phyloP scores from a whole-genome alignment of 768 basidiomycete genomes.

The Phaffia tasmanica region DNA sequence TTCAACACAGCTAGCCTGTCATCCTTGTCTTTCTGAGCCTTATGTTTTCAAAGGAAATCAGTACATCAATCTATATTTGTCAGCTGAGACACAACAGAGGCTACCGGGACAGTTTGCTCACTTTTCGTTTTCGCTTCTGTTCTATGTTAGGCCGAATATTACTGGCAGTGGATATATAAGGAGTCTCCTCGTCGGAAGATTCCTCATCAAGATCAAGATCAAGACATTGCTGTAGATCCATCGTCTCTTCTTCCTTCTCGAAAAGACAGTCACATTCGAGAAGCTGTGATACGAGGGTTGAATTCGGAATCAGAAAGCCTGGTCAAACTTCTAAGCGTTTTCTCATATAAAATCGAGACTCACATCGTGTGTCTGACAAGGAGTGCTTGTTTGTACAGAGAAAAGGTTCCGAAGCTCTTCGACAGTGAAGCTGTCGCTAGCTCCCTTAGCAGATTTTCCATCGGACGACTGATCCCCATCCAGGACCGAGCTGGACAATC shows the following conservation, averaged over 20 bases:
- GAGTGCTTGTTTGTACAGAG: slow-evolving; percentile 9
- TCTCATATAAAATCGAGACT: background rate
- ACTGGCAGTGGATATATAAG: slow-evolving; percentile 10
- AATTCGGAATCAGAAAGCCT: too few relatives aligned
- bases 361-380: slow-evolving; percentile 24
- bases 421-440: slow-evolving; percentile 4
- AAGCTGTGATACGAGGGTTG: background rate
- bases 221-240: background rate
- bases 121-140: background rate
- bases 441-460: background rate
- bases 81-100: too few relatives aligned
- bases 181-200: slow-evolving; percentile 1
- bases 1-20: slow-evolving; percentile 55
- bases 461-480: slow-evolving; percentile 5
- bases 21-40: slow-evolving; percentile 42
- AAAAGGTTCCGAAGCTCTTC: slow-evolving; percentile 22
- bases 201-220: too few relatives aligned
- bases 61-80: too few relatives aligned
- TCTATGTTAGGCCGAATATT: background rate
- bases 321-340: background rate
- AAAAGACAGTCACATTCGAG: slow-evolving; percentile 22
- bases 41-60: too few relatives aligned
- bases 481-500: slow-evolving; percentile 19
- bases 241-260: slow-evolving; percentile 12
- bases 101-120: too few relatives aligned